These are phyloP conservation scores for Arthroderma sp. DNA, from an alignment of 2,329 filamentous ascomycete genomes.

Conservation along the genomic window DNA sequence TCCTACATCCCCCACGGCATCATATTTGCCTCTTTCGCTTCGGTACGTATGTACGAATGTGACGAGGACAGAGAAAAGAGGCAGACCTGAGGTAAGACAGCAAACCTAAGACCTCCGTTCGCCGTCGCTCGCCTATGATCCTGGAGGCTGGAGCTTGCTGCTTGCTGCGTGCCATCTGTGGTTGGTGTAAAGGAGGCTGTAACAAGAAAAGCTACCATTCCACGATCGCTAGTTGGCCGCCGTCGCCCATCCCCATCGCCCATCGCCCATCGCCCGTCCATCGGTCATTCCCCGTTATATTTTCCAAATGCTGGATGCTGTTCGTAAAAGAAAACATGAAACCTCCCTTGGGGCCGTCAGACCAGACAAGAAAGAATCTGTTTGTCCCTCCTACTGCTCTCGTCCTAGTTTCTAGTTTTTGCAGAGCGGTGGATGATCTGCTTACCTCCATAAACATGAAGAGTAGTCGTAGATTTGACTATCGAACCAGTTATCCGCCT, in stretches of 20 bases:
- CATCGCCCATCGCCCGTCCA: neutral
- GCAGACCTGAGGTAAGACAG: slow-evolving; percentile 2
- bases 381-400: neutral
- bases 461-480: no score
- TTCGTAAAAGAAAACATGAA: slow-evolving; percentile 4
- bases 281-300: neutral
- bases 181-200: neutral
- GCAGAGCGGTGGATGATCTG: neutral
- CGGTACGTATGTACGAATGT: neutral
- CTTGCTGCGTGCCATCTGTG: neutral
- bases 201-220: neutral
- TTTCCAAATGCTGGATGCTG: neutral
- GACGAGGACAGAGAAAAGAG: neutral
- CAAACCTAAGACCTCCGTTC: slow-evolving; percentile 3
- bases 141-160: neutral
- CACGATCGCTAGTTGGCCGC: neutral
- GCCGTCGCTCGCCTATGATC: neutral
- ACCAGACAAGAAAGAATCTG: neutral
- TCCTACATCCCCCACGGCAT: neutral
- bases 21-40: slow-evolving; percentile 2
- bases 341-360: neutral
- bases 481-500: neutral
- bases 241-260: no score
- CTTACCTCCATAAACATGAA: neutral
- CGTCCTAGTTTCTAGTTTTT: neutral